These are phyloP conservation scores for Caryocar brasiliense DNA, from an alignment of 441 rosid genomes.

Conservation along the genomic window DNA sequence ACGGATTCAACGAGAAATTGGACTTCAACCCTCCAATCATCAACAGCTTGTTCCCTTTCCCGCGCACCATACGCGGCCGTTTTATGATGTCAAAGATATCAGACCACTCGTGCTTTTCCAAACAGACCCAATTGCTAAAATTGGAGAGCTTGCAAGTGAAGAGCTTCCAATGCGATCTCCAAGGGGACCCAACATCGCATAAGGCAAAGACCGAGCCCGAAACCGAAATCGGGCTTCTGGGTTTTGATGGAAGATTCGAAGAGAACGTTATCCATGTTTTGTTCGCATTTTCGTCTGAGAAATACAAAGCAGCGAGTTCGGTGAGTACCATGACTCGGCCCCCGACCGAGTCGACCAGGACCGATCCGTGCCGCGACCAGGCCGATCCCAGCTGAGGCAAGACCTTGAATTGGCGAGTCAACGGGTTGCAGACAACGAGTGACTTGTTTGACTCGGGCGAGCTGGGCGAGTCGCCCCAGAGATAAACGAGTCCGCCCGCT, in stretches of 20 bases:
- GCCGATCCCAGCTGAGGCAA: conserved; percentile 82
- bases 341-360: conserved; percentile 54
- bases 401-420: conserved; percentile 56
- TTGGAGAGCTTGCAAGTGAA: conserved; percentile 41
- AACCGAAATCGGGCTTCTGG: conserved; percentile 60
- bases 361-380: conserved; percentile 78
- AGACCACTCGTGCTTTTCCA: conserved; percentile 77
- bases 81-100: conserved; percentile 74
- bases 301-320: conserved; percentile 62
- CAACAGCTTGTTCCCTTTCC: conserved; percentile 42
- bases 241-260: conserved; percentile 75
- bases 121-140: conserved; percentile 45
- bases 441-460: conserved; percentile 46
- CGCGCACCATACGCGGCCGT: conserved; percentile 64
- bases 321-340: conserved; percentile 67
- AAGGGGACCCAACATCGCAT: conserved; percentile 83
- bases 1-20: conserved; percentile 53
- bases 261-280: conserved; percentile 71
- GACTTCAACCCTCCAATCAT: conserved; percentile 79
- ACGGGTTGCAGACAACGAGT: conserved; percentile 62
- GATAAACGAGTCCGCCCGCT: conserved; percentile 53
- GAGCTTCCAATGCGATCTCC: conserved; percentile 82
- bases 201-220: conserved; percentile 55
- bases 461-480: conserved; percentile 53
- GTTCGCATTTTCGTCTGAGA: conserved; percentile 25